These are phyloP conservation scores for Candida insectorum DNA, from an alignment of 805 yeast species.

Conservation along the genomic window DNA sequence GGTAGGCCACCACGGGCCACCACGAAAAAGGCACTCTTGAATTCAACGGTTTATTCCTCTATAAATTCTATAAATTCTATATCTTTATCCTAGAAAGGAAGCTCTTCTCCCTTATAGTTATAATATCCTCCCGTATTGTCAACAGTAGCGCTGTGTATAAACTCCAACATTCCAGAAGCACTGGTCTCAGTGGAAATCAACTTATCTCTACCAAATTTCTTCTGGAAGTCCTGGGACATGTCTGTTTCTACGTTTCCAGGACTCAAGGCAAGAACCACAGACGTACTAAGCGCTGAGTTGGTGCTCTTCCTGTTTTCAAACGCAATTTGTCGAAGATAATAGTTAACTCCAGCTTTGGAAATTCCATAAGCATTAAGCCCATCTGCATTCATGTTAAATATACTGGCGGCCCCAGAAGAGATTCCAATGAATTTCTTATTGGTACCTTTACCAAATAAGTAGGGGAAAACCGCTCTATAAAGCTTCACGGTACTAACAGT, in stretches of 20 bases:
- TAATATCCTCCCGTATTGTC: no score
- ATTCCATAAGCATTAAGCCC: conserved; percentile 29
- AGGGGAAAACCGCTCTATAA: conserved; percentile 24
- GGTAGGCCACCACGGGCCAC: no score
- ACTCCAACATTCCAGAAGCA: no score
- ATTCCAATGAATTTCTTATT: conserved; percentile 23
- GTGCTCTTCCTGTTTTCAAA: conserved; percentile 7
- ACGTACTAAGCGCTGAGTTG: conserved; percentile 17
- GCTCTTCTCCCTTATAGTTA: no score
- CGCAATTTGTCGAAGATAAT: conserved; percentile 19
- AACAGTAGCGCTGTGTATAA: no score
- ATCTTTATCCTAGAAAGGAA: no score
- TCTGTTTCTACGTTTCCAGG: conserved; percentile 37
- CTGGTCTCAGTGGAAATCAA: no score
- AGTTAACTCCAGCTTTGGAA: conserved; percentile 37
- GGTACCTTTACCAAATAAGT: conserved; percentile 14
- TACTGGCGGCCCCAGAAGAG: conserved; percentile 16
- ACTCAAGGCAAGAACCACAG: conserved; percentile 19
- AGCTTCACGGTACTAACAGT: conserved; percentile 10
- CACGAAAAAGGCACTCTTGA: no score
- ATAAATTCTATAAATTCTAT: no score
- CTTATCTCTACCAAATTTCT: no score
- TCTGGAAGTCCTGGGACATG: conserved; percentile 20
- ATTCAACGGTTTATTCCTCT: no score
- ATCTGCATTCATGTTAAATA: conserved; percentile 16